These are phyloP conservation scores for Tricholoma hemisulphureum DNA, from an alignment of 768 basidiomycete genomes.

Conservation along the genomic window DNA sequence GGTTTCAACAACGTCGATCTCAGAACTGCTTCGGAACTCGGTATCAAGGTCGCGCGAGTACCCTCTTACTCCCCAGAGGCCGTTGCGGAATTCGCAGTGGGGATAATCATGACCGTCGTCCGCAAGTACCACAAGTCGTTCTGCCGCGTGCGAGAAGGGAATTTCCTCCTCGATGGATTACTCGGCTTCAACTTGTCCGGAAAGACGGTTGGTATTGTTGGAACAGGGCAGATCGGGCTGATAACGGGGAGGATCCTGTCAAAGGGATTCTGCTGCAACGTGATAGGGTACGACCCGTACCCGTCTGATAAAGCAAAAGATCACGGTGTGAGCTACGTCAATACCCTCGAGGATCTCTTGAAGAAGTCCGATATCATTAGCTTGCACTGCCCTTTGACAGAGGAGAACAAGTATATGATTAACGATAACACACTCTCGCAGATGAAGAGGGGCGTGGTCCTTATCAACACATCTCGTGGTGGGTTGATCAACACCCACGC, in stretches of 20 bases:
- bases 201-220: conserved; percentile 45
- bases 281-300: conserved; percentile 42
- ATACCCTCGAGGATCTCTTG: conserved; percentile 35
- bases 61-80: conserved; percentile 46
- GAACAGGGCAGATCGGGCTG: conserved; percentile 43
- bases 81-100: conserved; percentile 44
- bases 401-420: conserved; percentile 40
- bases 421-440: conserved; percentile 36
- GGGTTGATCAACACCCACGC: conserved; percentile 42
- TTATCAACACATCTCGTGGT: conserved; percentile 45
- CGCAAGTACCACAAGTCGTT: conserved; percentile 48
- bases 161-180: conserved; percentile 45
- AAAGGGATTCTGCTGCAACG: conserved; percentile 38
- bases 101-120: conserved; percentile 45
- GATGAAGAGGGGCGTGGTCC: conserved; percentile 40
- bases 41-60: conserved; percentile 40
- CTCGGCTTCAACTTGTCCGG: conserved; percentile 41
- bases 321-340: conserved; percentile 38
- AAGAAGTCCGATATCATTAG: conserved; percentile 39
- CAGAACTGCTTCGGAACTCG: conserved; percentile 24
- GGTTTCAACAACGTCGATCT: conserved; percentile 46
- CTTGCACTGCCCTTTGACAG: conserved; percentile 41
- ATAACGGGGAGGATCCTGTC: conserved; percentile 42
- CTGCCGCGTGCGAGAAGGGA: conserved; percentile 44
- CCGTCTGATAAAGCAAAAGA: conserved; percentile 32